phyloP scores from a whole-genome alignment of 495 filamentous ascomycete species.

The Penicillium roqueforti region DNA sequence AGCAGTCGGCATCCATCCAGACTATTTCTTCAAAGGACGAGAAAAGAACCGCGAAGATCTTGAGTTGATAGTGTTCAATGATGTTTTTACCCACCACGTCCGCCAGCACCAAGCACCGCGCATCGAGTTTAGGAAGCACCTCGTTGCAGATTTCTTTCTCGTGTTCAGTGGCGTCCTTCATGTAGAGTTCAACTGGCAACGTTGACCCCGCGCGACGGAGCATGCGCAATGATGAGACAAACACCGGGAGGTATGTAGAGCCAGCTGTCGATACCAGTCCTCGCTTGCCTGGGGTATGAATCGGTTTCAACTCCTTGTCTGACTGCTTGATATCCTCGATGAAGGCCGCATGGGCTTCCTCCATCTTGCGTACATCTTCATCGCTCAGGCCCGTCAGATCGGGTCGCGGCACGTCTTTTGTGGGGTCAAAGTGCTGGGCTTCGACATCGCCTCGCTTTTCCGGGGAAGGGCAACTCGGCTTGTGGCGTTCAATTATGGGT shows the following conservation, averaged over 20 bases:
- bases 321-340: slow-evolving; percentile 32
- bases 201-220: slow-evolving; percentile 52
- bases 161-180: slow-evolving; percentile 48
- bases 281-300: slow-evolving; percentile 42
- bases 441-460: slow-evolving; percentile 16
- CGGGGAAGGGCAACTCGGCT: slow-evolving; percentile 28
- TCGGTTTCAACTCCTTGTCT: slow-evolving; percentile 31
- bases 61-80: slow-evolving; percentile 54
- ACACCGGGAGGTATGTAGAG: slow-evolving; percentile 41
- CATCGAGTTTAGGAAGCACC: slow-evolving; percentile 47
- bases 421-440: slow-evolving; percentile 33
- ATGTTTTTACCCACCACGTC: slow-evolving; percentile 39
- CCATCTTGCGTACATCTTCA: slow-evolving; percentile 32
- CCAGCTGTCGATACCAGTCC: slow-evolving; percentile 54
- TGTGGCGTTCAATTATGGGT: slow-evolving; percentile 29
- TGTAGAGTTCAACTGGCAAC: slow-evolving; percentile 56
- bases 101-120: slow-evolving; percentile 48
- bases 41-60: slow-evolving; percentile 57
- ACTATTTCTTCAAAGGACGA: slow-evolving; percentile 58
- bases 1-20: slow-evolving; percentile 58
- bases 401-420: slow-evolving; percentile 27
- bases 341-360: slow-evolving; percentile 42
- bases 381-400: slow-evolving; percentile 35
- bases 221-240: slow-evolving; percentile 53
- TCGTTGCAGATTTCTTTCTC: slow-evolving; percentile 50